phyloP scores from a whole-genome alignment of 225 moss, liverwort and hornwort species.

The Takakia lepidozioides region DNA sequence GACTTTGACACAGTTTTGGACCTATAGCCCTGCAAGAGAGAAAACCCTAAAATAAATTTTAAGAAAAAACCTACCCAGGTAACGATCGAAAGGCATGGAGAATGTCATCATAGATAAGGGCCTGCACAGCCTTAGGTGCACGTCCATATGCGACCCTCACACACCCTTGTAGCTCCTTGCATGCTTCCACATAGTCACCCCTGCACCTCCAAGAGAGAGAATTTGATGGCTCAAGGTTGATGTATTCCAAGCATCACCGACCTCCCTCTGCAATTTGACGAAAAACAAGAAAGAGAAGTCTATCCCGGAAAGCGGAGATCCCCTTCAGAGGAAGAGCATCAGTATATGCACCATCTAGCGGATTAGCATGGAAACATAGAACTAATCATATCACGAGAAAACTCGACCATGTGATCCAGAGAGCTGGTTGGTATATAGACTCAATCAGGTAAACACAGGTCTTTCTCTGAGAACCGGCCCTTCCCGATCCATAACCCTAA shows the following conservation, averaged over 20 bases:
- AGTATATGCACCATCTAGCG: no score
- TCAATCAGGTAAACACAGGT: neutral
- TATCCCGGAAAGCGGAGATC: neutral
- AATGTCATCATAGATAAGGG: conserved; percentile 36
- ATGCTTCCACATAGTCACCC: conserved; percentile 53
- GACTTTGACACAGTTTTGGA: no score
- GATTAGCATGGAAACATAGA: no score
- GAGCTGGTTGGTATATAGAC: neutral
- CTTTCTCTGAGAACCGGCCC: no score
- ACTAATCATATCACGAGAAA: no score
- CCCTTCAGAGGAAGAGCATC: neutral
- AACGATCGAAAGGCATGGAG: conserved; percentile 37
- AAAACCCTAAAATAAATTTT: neutral
- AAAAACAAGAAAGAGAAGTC: neutral
- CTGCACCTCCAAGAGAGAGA: conserved; percentile 19
- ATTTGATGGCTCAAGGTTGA: neutral
- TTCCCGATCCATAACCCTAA: no score
- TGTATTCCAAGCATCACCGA: neutral
- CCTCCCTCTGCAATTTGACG: neutral
- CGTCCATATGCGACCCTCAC: conserved; percentile 29
- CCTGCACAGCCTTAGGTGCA: conserved; percentile 33
- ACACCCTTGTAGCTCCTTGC: conserved; percentile 44
- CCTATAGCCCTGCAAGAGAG: neutral
- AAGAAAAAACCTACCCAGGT: conserved; percentile 27
- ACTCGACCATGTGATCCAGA: no score